Percentiles rank a stretch among this genome's conserved stretches.
These are phyloP conservation scores for Rosa hybrid DNA, from an alignment of 331 rosid genomes.

Conservation along the genomic window DNA sequence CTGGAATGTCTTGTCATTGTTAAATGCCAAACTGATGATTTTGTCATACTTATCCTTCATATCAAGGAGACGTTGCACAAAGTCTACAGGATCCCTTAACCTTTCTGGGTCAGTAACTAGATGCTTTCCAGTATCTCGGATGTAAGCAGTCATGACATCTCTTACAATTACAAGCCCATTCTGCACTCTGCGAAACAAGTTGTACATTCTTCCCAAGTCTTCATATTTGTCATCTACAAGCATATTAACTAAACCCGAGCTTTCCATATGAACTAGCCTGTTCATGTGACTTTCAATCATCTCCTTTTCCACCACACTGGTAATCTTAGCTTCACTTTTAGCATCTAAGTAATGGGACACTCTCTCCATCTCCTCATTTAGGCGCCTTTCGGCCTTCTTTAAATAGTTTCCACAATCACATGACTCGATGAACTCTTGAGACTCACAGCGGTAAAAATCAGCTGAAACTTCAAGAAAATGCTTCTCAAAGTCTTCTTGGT, in stretches of 20 bases:
- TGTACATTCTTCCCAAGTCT: slow-evolving; percentile 78
- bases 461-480: slow-evolving; percentile 72
- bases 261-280: slow-evolving; percentile 75
- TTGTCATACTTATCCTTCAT: slow-evolving; percentile 76
- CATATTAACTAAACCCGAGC: slow-evolving; percentile 76
- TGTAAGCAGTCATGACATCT: slow-evolving; percentile 72
- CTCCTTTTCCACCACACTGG: slow-evolving; percentile 78
- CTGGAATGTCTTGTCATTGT: slow-evolving; percentile 75
- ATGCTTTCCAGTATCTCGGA: slow-evolving; percentile 67
- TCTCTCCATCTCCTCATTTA: slow-evolving; percentile 82
- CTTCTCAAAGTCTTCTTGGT: slow-evolving; percentile 71
- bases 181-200: slow-evolving; percentile 60
- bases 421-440: slow-evolving; percentile 69
- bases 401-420: slow-evolving; percentile 79
- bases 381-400: slow-evolving; percentile 69
- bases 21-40: slow-evolving; percentile 62
- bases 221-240: slow-evolving; percentile 75
- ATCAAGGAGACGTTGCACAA: slow-evolving; percentile 71
- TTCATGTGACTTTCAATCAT: slow-evolving; percentile 77
- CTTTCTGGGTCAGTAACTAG: slow-evolving; percentile 84
- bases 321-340: slow-evolving; percentile 68
- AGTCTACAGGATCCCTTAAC: slow-evolving; percentile 79
- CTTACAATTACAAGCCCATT: slow-evolving; percentile 56
- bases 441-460: slow-evolving; percentile 70
- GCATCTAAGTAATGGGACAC: slow-evolving; percentile 84